A percentile compares a stretch with the other conserved stretches of the same genome.
Conservation (phyloP, 352 stramenopile genomes). For the Pythium utonaiense region DNA sequence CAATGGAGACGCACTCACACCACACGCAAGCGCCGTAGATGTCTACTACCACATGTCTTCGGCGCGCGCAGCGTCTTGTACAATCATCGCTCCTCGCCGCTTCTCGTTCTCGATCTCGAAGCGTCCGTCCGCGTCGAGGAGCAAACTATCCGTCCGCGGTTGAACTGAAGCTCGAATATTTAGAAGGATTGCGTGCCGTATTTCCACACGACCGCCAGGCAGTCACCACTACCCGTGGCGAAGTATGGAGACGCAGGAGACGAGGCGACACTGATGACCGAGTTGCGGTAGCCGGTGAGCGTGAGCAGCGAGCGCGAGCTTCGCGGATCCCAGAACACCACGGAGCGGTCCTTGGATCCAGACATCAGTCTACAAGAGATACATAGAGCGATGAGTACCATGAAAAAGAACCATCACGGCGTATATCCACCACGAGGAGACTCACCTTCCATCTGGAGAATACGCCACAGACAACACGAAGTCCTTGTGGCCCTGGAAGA, state of each 20-base stretch:
- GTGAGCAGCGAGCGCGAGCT: conserved; percentile 80
- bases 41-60: conserved; percentile 26
- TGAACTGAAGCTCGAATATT: conserved; percentile 39
- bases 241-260: conserved; percentile 85
- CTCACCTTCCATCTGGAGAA: conserved; percentile 82
- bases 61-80: conserved; percentile 21
- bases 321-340: conserved; percentile 85
- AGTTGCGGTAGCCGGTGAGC: conserved; percentile 82
- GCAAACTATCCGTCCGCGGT: not conserved
- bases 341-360: conserved; percentile 81
- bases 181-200: conserved; percentile 88
- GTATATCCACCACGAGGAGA: conserved; percentile 11
- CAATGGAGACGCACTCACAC: not conserved
- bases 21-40: conserved; percentile 7
- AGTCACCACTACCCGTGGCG: conserved; percentile 79
- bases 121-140: not conserved
- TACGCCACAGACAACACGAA: conserved; percentile 85
- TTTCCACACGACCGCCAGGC: conserved; percentile 85
- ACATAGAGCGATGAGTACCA: too few relatives aligned
- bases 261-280: conserved; percentile 83
- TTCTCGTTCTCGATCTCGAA: not conserved
- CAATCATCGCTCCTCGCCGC: conserved; percentile 9
- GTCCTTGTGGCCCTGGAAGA: conserved; percentile 87
- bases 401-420: too few relatives aligned
- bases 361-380: conserved; percentile 77